Conservation (phyloP, 495 filamentous ascomycete genomes). For the Margaritispora aquatica region DNA sequence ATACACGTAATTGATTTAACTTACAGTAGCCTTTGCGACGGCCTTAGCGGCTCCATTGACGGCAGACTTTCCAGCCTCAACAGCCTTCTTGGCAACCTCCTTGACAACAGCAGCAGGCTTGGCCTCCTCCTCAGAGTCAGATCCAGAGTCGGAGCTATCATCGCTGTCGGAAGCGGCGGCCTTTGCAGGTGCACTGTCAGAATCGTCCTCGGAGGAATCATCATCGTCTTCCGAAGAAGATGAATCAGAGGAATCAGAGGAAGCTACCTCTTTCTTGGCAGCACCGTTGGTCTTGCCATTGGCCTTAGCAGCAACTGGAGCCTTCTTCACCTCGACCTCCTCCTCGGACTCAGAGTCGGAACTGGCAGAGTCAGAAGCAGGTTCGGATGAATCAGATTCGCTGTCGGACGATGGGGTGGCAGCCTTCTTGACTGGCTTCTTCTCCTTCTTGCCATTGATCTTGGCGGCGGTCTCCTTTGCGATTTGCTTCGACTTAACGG, state of each 20-base stretch:
- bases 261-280: constrained; percentile 29
- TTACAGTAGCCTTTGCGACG: constrained; percentile 24
- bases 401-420: constrained; percentile 35
- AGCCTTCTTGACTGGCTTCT: constrained; percentile 37
- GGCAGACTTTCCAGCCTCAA: no score
- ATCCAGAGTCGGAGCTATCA: constrained; percentile 27
- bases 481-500: constrained; percentile 47
- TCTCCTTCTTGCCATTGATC: constrained; percentile 38
- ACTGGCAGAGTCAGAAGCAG: constrained; percentile 26
- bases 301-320: constrained; percentile 19
- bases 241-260: constrained; percentile 27
- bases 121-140: constrained; percentile 35
- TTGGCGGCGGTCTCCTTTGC: constrained; percentile 41
- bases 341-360: constrained; percentile 30
- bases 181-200: constrained; percentile 23
- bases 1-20: not conserved
- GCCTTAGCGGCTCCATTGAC: constrained; percentile 29
- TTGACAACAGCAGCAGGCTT: constrained; percentile 16
- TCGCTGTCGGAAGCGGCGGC: constrained; percentile 30
- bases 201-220: constrained; percentile 20
- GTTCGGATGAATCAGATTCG: constrained; percentile 30
- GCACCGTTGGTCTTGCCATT: constrained; percentile 27
- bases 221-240: constrained; percentile 11
- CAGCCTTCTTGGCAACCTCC: constrained; percentile 29
- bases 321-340: constrained; percentile 22